Conservation (phyloP, 768 basidiomycete species). For the Lactarius quietus region DNA sequence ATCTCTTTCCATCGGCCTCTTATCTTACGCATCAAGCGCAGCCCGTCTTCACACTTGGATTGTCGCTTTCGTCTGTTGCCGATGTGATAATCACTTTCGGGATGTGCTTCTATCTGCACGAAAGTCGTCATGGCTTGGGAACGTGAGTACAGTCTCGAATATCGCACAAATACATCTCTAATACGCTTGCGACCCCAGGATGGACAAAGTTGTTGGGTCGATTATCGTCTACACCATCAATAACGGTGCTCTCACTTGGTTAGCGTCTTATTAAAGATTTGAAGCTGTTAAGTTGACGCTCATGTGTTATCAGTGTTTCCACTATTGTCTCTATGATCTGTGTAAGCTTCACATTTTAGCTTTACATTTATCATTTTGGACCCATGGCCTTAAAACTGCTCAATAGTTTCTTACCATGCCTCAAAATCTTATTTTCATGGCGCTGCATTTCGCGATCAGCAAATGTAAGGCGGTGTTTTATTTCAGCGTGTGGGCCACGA, state of each 20-base stretch:
- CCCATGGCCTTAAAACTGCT: not conserved
- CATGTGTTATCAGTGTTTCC: conserved; percentile 13
- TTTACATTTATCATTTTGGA: not conserved
- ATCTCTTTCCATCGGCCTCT: not conserved
- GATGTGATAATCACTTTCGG: conserved; percentile 25
- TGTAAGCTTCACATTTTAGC: conserved; percentile 4
- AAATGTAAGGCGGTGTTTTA: conserved; percentile 18
- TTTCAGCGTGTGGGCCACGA: not conserved
- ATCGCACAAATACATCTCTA: not conserved
- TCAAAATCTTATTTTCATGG: conserved; percentile 25
- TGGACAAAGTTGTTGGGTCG: conserved; percentile 24
- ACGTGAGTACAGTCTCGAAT: conserved; percentile 9
- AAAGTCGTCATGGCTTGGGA: conserved; percentile 24
- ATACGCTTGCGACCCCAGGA: conserved; percentile 6
- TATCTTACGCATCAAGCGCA: conserved; percentile 8
- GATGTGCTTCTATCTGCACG: conserved; percentile 26
- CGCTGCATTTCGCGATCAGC: conserved; percentile 25
- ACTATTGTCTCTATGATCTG: conserved; percentile 25
- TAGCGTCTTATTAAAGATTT: not conserved
- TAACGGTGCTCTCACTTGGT: conserved; percentile 28
- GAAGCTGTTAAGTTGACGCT: not conserved
- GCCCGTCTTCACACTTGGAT: conserved; percentile 26
- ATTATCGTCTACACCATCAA: conserved; percentile 27
- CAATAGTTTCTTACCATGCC: conserved; percentile 23
- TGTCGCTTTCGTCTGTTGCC: conserved; percentile 19